A percentile compares a stretch with the other conserved stretches of the same genome.
Conservation (phyloP, 768 basidiomycete genomes). For the Mycena polygramma region DNA sequence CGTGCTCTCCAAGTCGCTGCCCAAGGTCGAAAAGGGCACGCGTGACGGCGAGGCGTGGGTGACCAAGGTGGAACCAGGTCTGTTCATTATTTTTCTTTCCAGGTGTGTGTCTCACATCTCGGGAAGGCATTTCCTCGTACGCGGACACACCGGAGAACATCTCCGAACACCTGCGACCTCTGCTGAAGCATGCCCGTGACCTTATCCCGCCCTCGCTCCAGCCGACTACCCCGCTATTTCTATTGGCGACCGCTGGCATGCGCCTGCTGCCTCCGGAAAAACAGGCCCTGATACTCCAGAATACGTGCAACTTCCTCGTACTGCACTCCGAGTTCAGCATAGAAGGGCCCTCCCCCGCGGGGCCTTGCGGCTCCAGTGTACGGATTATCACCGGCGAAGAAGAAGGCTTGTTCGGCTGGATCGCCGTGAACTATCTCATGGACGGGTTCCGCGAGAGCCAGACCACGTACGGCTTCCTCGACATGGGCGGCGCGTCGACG, state of each 20-base stretch:
- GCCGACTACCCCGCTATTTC: slow-evolving; percentile 88
- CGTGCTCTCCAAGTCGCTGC: slow-evolving; percentile 69
- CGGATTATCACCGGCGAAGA: slow-evolving; percentile 98
- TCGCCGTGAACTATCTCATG: slow-evolving; percentile 99
- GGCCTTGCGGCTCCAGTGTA: slow-evolving; percentile 93
- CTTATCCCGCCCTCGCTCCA: slow-evolving; percentile 91
- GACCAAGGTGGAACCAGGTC: slow-evolving; percentile 93
- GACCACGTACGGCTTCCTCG: slow-evolving; percentile 96
- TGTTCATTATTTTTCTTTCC: slow-evolving; percentile 48
- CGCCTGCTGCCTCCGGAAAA: slow-evolving; percentile 80
- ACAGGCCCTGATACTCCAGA: slow-evolving; percentile 78
- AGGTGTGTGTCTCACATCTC: not conserved
- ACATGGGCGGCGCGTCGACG: slow-evolving; percentile 99
- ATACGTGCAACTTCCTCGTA: slow-evolving; percentile 83
- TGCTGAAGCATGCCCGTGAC: slow-evolving; percentile 84
- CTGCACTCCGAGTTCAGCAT: slow-evolving; percentile 85
- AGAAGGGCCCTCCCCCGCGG: slow-evolving; percentile 70
- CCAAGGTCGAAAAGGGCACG: slow-evolving; percentile 94
- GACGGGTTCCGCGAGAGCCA: slow-evolving; percentile 86
- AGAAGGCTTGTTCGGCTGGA: slow-evolving; percentile 98
- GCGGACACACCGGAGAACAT: slow-evolving; percentile 77
- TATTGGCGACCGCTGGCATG: slow-evolving; percentile 98
- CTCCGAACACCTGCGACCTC: slow-evolving; percentile 82
- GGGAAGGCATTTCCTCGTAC: slow-evolving; percentile 88
- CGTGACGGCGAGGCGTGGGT: slow-evolving; percentile 87